These are phyloP conservation scores for Hibiscus trionum DNA, from an alignment of 345 rosid genomes.

Conservation along the genomic window DNA sequence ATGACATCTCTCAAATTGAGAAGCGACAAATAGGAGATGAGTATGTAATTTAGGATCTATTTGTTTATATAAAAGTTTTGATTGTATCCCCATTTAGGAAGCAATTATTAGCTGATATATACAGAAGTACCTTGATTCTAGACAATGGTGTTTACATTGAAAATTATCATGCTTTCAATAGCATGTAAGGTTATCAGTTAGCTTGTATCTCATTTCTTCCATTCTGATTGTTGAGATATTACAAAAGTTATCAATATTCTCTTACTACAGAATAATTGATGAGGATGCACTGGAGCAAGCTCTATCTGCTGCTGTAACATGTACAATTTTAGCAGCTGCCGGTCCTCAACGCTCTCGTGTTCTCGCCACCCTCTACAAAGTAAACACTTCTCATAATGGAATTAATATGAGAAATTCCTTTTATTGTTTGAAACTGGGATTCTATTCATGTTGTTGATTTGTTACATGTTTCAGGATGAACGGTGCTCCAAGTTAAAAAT, in stretches of 20 bases:
- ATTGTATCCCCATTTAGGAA: not conserved
- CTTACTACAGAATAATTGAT: slow-evolving; percentile 42
- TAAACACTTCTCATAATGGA: slow-evolving; percentile 18
- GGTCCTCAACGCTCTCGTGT: slow-evolving; percentile 98
- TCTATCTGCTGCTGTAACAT: slow-evolving; percentile 88
- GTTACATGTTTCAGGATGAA: slow-evolving; percentile 65
- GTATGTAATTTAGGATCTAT: slow-evolving; percentile 34
- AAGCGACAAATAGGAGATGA: slow-evolving; percentile 89
- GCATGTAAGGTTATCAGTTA: not conserved
- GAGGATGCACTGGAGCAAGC: slow-evolving; percentile 96
- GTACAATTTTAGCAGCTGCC: slow-evolving; percentile 94
- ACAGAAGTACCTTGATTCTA: not conserved
- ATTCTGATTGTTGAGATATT: not conserved
- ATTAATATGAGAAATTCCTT: not conserved
- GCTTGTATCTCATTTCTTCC: not conserved
- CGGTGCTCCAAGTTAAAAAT: slow-evolving; percentile 90
- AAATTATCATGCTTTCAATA: not conserved
- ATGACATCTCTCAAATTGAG: slow-evolving; percentile 92
- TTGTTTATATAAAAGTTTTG: not conserved
- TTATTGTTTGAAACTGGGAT: not conserved
- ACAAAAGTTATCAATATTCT: not conserved
- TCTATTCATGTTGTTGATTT: slow-evolving; percentile 9
- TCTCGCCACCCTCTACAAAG: slow-evolving; percentile 84
- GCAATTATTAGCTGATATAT: not conserved
- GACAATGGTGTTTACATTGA: not conserved